phyloP scores from a whole-genome alignment of 202 grass and related monocot genomes.

The Zoysia matrella region DNA sequence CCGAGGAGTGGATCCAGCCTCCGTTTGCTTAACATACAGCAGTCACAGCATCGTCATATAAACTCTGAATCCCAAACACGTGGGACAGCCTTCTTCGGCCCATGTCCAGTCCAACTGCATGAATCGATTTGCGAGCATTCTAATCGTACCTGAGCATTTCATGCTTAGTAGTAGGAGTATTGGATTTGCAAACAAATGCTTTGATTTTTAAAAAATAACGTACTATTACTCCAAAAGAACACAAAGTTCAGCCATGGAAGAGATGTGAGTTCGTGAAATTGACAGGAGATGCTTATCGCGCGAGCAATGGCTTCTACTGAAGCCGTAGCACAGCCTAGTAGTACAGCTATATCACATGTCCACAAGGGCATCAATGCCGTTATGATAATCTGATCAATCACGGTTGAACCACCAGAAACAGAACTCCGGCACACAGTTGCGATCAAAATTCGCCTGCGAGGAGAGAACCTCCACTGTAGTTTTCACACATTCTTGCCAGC shows the following conservation, averaged over 20 bases:
- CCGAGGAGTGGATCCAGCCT: too few species aligned
- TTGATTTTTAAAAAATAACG: background rate
- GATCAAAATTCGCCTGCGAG: conserved; percentile 42
- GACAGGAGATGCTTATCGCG: conserved; percentile 4
- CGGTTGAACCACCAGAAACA: background rate
- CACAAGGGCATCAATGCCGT: conserved; percentile 1
- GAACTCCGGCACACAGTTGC: conserved; percentile 29
- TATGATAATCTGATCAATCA: conserved; percentile 13
- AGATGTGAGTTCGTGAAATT: background rate
- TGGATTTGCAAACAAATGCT: background rate
- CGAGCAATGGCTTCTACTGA: conserved; percentile 26
- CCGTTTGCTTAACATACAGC: too few species aligned
- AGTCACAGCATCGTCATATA: too few species aligned
- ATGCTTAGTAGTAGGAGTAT: too few species aligned
- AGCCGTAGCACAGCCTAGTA: background rate
- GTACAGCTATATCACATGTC: conserved; percentile 38
- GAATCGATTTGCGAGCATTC: too few species aligned
- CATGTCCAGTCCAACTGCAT: too few species aligned
- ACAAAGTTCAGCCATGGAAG: too few species aligned
- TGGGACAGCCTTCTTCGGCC: too few species aligned
- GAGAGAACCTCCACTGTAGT: background rate
- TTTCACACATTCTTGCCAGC: conserved; percentile 14
- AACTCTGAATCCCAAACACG: too few species aligned
- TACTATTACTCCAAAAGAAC: too few species aligned
- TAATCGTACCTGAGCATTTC: too few species aligned